Base-by-base conservation (phyloP, 1,284 basidiomycete species). In the Puccinia polysora region DNA sequence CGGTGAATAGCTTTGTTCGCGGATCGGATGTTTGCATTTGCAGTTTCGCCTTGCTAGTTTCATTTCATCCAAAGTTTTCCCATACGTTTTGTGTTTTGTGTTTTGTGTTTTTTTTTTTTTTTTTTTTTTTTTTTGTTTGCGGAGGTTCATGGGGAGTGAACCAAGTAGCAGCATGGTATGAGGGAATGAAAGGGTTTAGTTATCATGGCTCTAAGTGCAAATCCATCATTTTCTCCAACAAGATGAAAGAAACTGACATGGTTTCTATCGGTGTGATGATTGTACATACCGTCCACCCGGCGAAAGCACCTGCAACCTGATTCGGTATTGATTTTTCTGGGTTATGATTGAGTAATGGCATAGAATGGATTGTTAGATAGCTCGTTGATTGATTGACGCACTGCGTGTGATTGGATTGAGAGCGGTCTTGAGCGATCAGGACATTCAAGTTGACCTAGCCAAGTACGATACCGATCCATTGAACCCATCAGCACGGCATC, bases 401-500 rank as follows among this genome's bases (percentile, higher is more conserved):
- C n/a, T n/a, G n/a, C n/a, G n/a, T n/a, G 59, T 28, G 59, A 63
- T 36, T 30, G 23, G 45, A 63, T n/a, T 12, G 59, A 63, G 40
- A 63, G 59, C 2, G 59, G 43, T 18, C 47, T 14, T 18, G 59
- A 47, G 25, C 25, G 53, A 25, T 47, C 43, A 23, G 45, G 59
- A 7, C 38, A 58, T 60, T 59, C 30, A 34, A 20, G 70, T 50
- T n/a, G 53, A 38, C 49, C 70, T 52, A 60, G 49, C 53, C 28
- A 73, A 52, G 1, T 8, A 3, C 78, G 74, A 32, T 76, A 77
- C 56, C 76, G 77, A 43, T 81, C 80, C 56, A 91, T 80, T 3
- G 87, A 88, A 2, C 89, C 89, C 63, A 91, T 81, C 6, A 91
- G 82, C 8, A 90, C 81, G 15, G 87, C 86, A 77, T 91, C 89